Base-by-base conservation (phyloP, 1,139 yeast genomes). In the Debaryomycetaceae sp. region DNA sequence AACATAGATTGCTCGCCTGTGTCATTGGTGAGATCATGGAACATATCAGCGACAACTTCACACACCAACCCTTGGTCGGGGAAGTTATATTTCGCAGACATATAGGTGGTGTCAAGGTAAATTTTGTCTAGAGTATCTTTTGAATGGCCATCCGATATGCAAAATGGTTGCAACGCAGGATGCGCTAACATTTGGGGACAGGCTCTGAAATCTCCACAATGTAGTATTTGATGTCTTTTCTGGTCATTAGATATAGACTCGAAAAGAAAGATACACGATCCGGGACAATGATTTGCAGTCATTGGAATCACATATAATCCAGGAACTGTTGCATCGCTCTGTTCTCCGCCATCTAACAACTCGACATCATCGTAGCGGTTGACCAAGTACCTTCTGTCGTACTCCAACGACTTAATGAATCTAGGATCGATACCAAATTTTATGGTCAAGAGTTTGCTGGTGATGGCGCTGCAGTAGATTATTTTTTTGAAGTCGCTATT, bases 231-330 rank as follows among this genome's bases (percentile, higher is more conserved):
- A 35, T 68, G 52, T 39, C 48, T 51, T 24, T 38, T 42, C 1
- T 61, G 58, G 35, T 58, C 55, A 17, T 45, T n/a, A 11, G 61
- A 52, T 17, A 59, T 53, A 0, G 83, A 77, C 52, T 83, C 84
- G 51, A 87, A 84, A 14, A 89, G 61, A 46, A 89, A 85, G 0
- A 92, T 77, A 0, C 80, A 88, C 1, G 97, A 87, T 2, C 98
- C 98, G 1, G 98, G 98, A 59, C 98, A 92, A 61, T 92, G 98
- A 50, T 92, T 91, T 0, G 98, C 98, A 46, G 87, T 87, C 7
- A 85, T 63, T 7, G 83, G 69, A 0, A 81, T 75, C 0, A 87
- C 89, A 35, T 71, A 70, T 1, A 87, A 59, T 0, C 76, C 70
- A 0, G 81, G 79, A 2, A 63, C 47, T 5, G 22, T 31, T 6